phyloP scores from a whole-genome alignment of 164 flowering plant genomes.

The Berberis thunbergii region DNA sequence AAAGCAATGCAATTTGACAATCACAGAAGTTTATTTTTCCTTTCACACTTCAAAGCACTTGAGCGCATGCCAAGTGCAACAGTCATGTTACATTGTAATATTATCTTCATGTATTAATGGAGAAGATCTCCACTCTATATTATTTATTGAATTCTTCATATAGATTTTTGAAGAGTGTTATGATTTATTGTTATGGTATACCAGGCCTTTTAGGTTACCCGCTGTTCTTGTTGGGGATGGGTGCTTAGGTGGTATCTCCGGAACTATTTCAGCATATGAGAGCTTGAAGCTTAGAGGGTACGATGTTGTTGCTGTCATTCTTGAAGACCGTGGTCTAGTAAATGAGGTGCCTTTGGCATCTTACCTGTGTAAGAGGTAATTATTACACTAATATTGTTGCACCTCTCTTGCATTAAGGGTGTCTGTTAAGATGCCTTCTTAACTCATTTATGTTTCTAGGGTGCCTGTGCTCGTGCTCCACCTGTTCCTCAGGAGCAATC shows the following conservation, averaged over 20 bases:
- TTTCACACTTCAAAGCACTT: too few species aligned
- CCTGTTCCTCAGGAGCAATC: slow-evolving; percentile 61
- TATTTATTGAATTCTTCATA: too few species aligned
- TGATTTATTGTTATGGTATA: background rate
- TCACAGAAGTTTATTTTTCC: too few species aligned
- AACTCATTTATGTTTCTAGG: slow-evolving; percentile 24
- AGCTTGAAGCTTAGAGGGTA: slow-evolving; percentile 79
- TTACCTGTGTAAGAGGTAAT: slow-evolving; percentile 63
- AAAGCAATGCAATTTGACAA: too few species aligned
- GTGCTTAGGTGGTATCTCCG: slow-evolving; percentile 90
- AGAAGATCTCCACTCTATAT: too few species aligned
- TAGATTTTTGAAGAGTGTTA: background rate
- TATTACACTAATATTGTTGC: too few species aligned
- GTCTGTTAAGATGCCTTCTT: background rate
- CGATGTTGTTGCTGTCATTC: slow-evolving; percentile 65
- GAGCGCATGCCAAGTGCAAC: too few species aligned
- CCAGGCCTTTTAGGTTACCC: slow-evolving; percentile 87
- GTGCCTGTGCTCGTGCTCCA: slow-evolving; percentile 78
- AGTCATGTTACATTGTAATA: too few species aligned
- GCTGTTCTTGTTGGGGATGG: slow-evolving; percentile 97
- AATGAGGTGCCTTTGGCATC: slow-evolving; percentile 64
- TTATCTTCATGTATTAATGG: too few species aligned
- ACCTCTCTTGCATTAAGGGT: too few species aligned
- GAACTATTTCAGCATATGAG: slow-evolving; percentile 89
- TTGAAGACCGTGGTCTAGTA: slow-evolving; percentile 77